A percentile compares a stretch with the other conserved stretches of the same genome.
phyloP scores from a whole-genome alignment of 1,139 yeast genomes.

The Yamadazyma trypodendri region DNA sequence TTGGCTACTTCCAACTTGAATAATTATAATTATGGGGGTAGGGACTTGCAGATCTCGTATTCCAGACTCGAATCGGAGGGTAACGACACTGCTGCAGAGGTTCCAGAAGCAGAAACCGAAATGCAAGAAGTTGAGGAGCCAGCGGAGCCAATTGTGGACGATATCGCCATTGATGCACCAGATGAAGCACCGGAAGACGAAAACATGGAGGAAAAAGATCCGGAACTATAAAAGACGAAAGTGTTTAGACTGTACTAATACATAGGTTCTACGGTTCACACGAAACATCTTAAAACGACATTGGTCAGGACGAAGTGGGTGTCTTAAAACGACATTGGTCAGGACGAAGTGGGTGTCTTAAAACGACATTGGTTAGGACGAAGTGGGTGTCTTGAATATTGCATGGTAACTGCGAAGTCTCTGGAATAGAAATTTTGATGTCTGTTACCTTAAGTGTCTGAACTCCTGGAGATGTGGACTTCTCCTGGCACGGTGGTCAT shows the following conservation, averaged over 20 bases:
- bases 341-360: too few relatives aligned
- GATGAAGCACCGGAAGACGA: background rate
- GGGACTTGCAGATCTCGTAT: conserved; percentile 64
- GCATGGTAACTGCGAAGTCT: too few relatives aligned
- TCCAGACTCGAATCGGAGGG: too few relatives aligned
- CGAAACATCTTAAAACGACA: too few relatives aligned
- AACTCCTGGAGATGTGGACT: too few relatives aligned
- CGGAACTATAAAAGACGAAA: background rate
- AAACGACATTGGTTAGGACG: too few relatives aligned
- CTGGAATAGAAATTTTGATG: too few relatives aligned
- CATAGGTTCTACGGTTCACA: background rate
- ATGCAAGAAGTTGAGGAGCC: conserved; percentile 5
- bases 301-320: too few relatives aligned
- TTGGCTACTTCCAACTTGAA: conserved; percentile 72
- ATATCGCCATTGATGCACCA: background rate
- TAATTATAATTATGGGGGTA: conserved; percentile 82
- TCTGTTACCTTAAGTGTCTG: too few relatives aligned
- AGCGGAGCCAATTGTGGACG: background rate
- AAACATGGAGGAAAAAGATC: conserved; percentile 1
- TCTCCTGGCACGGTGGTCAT: too few relatives aligned
- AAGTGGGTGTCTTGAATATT: too few relatives aligned
- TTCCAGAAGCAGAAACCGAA: conserved; percentile 4
- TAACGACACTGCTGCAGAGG: conserved; percentile 39
- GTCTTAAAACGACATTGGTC: too few relatives aligned
- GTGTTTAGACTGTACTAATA: background rate